Percentiles rank a stretch among this genome's conserved stretches.
Conservation (phyloP, 352 stramenopile species). For the Pythium grandisporangium region DNA sequence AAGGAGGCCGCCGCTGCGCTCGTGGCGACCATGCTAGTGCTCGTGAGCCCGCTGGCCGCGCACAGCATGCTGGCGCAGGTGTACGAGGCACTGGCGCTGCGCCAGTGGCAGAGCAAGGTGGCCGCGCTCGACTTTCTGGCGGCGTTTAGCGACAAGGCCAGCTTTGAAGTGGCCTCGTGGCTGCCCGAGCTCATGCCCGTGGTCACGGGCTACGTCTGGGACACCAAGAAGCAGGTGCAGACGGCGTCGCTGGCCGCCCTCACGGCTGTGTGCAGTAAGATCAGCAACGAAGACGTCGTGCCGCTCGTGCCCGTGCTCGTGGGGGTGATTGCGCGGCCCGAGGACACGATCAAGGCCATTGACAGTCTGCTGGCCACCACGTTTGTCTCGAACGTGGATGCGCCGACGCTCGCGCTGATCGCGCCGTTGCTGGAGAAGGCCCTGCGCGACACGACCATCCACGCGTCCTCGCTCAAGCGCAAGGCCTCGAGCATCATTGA, state of each 20-base stretch:
- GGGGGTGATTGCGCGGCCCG: constrained; percentile 86
- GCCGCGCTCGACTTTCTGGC: constrained; percentile 72
- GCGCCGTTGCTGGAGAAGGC: constrained; percentile 86
- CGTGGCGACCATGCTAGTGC: constrained; percentile 20
- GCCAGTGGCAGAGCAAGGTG: constrained; percentile 86
- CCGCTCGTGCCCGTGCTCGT: constrained; percentile 87
- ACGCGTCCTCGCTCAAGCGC: constrained; percentile 89
- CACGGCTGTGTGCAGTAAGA: constrained; percentile 81
- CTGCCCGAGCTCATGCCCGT: constrained; percentile 88
- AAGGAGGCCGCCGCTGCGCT: constrained; percentile 27
- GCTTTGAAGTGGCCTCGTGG: constrained; percentile 62
- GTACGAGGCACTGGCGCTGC: constrained; percentile 43
- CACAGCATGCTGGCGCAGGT: constrained; percentile 48
- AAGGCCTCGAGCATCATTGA: constrained; percentile 90
- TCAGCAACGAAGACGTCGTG: constrained; percentile 87
- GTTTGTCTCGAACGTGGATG: constrained; percentile 89
- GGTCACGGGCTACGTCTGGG: constrained; percentile 86
- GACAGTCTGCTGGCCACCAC: constrained; percentile 88
- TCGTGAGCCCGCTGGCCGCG: constrained; percentile 50
- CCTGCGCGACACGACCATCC: constrained; percentile 87
- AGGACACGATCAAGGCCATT: constrained; percentile 87
- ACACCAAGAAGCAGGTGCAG: constrained; percentile 92
- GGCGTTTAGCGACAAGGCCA: constrained; percentile 54
- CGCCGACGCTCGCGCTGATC: constrained; percentile 85
- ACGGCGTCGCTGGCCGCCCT: constrained; percentile 64